A percentile compares a stretch with the other conserved stretches of the same genome.
phyloP scores from a whole-genome alignment of 768 basidiomycete species.

The Pleurotus tuber-regium region DNA sequence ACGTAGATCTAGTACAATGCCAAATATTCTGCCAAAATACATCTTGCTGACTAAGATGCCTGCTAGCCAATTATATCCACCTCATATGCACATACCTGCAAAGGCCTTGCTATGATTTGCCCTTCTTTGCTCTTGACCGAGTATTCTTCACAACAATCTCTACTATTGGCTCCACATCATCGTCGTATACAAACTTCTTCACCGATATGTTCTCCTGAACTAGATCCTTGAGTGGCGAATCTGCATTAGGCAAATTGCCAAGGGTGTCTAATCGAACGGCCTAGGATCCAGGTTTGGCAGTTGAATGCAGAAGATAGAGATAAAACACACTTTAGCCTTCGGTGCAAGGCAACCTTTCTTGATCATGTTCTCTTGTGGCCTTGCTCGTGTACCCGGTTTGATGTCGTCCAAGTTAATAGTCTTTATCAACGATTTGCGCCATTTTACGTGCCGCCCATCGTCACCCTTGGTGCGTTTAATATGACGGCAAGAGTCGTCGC shows the following conservation, averaged over 20 bases:
- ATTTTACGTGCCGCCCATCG: conserved; percentile 64
- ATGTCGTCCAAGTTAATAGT: conserved; percentile 63
- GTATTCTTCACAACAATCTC: conserved; percentile 46
- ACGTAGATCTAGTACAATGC: conserved; percentile 7
- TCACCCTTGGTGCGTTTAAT: conserved; percentile 35
- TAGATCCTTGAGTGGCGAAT: conserved; percentile 54
- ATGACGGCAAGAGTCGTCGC: conserved; percentile 17
- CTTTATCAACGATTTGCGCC: conserved; percentile 69
- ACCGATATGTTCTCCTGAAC: conserved; percentile 65
- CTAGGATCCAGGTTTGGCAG: conserved; percentile 30
- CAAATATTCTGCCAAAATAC: conserved; percentile 2
- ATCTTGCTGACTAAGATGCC: background rate
- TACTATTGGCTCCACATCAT: conserved; percentile 46
- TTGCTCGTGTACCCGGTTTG: conserved; percentile 45
- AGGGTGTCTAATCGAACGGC: conserved; percentile 61
- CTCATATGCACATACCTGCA: too few species aligned
- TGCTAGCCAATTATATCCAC: background rate
- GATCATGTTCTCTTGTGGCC: conserved; percentile 36
- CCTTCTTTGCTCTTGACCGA: conserved; percentile 54
- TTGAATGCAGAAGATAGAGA: background rate
- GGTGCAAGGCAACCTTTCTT: conserved; percentile 68
- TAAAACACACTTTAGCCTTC: conserved; percentile 58
- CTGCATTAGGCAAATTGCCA: conserved; percentile 65
- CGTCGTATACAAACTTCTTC: conserved; percentile 80
- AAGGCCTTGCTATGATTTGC: conserved; percentile 32